A percentile compares a stretch with the other conserved stretches of the same genome.
Conservation (phyloP, 2,329 filamentous ascomycete species). For the Verticillium zaregamsianum region DNA sequence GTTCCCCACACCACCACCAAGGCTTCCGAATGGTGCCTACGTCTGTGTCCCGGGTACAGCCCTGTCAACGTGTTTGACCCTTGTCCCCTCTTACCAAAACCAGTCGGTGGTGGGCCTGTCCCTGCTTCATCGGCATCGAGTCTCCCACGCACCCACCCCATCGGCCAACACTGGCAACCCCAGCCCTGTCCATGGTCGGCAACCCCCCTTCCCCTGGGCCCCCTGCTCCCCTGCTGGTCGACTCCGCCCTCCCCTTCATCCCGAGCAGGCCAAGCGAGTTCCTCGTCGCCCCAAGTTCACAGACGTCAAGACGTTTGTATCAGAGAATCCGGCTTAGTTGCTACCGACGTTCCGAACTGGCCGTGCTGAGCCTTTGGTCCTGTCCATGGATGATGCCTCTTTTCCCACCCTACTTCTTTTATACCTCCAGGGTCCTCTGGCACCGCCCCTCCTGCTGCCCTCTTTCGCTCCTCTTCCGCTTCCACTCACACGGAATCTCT, state of each 20-base stretch:
- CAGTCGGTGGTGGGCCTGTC: constrained; percentile 19
- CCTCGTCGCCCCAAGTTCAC: constrained; percentile 18
- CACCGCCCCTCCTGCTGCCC: constrained; percentile 42
- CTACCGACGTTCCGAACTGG: constrained; percentile 47
- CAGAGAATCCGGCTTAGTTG: constrained; percentile 46
- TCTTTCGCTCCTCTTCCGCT: constrained; percentile 36
- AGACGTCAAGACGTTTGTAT: constrained; percentile 35
- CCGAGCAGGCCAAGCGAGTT: constrained; percentile 1
- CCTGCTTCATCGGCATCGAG: constrained; percentile 25
- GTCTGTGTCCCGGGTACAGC: constrained; percentile 16
- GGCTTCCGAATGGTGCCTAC: constrained; percentile 5
- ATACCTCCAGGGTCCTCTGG: constrained; percentile 44
- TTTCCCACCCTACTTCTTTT: constrained; percentile 42
- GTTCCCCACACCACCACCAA: constrained; percentile 4
- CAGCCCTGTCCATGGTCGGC: constrained; percentile 18
- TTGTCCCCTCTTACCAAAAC: constrained; percentile 25
- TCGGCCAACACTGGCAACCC: constrained; percentile 35
- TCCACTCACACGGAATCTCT: constrained; percentile 35
- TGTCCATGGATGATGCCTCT: constrained; percentile 36
- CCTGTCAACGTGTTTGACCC: constrained; percentile 21
- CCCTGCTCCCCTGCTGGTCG: neutral
- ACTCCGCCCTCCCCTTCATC: constrained; percentile 19
- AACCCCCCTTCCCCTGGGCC: neutral
- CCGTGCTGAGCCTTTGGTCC: constrained; percentile 33
- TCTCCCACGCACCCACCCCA: constrained; percentile 32